These are phyloP conservation scores for Quercus engelmannii DNA, from an alignment of 306 rosid genomes.

Conservation along the genomic window DNA sequence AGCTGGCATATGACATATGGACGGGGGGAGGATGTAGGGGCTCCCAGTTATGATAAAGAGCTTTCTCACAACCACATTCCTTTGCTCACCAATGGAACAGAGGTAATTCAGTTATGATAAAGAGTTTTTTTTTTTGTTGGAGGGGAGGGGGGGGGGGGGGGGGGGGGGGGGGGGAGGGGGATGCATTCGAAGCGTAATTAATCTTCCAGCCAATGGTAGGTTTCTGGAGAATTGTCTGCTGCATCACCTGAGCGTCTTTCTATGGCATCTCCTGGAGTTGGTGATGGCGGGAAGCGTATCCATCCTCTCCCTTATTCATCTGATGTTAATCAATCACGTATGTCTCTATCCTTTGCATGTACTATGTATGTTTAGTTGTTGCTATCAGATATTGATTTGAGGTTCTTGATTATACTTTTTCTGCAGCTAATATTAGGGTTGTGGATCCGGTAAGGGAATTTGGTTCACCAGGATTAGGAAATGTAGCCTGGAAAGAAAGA, in stretches of 20 bases:
- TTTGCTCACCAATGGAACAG: constrained; percentile 61
- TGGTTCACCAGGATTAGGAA: constrained; percentile 65
- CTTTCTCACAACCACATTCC: constrained; percentile 74
- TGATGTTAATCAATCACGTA: constrained; percentile 82
- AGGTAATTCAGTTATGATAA: constrained; percentile 43
- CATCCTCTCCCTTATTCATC: constrained; percentile 64
- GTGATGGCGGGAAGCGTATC: constrained; percentile 54
- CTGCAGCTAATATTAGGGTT: constrained; percentile 70
- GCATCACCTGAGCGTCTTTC: constrained; percentile 89
- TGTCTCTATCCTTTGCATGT: not conserved
- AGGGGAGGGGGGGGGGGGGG: no score
- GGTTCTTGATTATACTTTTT: constrained; percentile 15
- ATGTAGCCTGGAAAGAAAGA: constrained; percentile 99
- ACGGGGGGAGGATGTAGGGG: constrained; percentile 54
- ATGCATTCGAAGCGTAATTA: not conserved
- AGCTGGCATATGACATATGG: constrained; percentile 83
- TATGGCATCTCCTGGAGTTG: constrained; percentile 83
- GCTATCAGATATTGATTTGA: constrained; percentile 25
- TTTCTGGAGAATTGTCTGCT: constrained; percentile 90
- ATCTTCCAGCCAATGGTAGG: constrained; percentile 35
- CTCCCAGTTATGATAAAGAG: constrained; percentile 74
- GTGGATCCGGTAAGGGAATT: constrained; percentile 60
- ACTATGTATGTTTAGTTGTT: not conserved
- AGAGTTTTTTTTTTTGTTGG: no score
- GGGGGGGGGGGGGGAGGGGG: no score